Conservation (phyloP, 176 grass and related monocot genomes). For the Saccharum spontaneum region DNA sequence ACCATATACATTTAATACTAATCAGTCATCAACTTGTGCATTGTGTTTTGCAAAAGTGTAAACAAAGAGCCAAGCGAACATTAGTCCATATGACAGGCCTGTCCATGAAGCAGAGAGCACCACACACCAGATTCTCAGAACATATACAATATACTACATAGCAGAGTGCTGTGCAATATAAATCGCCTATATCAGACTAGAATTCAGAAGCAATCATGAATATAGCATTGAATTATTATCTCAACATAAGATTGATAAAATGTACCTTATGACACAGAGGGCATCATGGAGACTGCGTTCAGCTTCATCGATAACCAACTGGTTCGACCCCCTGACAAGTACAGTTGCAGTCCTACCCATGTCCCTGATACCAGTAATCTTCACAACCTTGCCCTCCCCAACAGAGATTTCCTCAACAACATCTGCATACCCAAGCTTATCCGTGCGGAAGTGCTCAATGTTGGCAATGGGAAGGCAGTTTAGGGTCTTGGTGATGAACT, state of each 20-base stretch:
- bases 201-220: not conserved
- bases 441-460: conserved; percentile 90
- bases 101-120: too few relatives aligned
- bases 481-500: conserved; percentile 91
- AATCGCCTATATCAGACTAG: not conserved
- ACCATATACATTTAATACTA: too few relatives aligned
- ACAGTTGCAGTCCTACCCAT: conserved; percentile 86
- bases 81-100: too few relatives aligned
- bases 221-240: not conserved
- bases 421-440: conserved; percentile 83
- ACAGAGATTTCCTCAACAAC: conserved; percentile 81
- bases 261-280: conserved; percentile 90
- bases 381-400: conserved; percentile 84
- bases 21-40: too few relatives aligned
- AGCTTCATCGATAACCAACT: conserved; percentile 90
- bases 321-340: conserved; percentile 82
- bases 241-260: not conserved
- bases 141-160: too few relatives aligned
- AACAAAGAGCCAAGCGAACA: too few relatives aligned
- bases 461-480: conserved; percentile 93
- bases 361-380: conserved; percentile 77
- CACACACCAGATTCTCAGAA: too few relatives aligned
- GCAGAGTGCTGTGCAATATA: not conserved
- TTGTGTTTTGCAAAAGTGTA: too few relatives aligned
- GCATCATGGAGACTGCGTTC: conserved; percentile 94